Percentiles rank a stretch among this genome's conserved stretches.
Evolutionary conservation across 768 basidiomycete species (phyloP).

Genomic region (Myochromella boudieri): DNA sequence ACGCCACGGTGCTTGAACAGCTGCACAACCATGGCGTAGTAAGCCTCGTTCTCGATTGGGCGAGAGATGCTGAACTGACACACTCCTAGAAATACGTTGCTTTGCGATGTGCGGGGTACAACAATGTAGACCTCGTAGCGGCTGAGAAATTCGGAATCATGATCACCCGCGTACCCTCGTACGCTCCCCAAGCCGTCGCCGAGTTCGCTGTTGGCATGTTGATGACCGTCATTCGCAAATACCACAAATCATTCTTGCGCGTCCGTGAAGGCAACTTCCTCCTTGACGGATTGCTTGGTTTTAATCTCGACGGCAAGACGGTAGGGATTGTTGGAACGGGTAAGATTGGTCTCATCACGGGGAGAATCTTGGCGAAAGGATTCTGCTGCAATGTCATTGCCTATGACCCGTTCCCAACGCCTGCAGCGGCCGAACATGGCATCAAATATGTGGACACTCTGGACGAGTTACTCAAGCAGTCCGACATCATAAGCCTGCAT

Average conservation of each 20-base stretch:
- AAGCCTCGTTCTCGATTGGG: conserved; percentile 8
- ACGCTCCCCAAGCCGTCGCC: conserved; percentile 43
- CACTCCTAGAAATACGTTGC: conserved; percentile 36
- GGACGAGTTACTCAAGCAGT: conserved; percentile 32
- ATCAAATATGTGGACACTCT: conserved; percentile 36
- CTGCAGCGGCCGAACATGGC: conserved; percentile 32
- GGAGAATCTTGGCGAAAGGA: conserved; percentile 39
- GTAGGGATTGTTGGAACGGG: conserved; percentile 46
- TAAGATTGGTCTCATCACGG: conserved; percentile 41
- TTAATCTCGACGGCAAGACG: conserved; percentile 41
- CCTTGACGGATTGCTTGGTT: conserved; percentile 41
- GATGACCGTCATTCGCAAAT: conserved; percentile 43
- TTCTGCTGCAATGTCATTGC: conserved; percentile 40
- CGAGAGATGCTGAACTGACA: background rate
- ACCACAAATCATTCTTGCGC: conserved; percentile 45
- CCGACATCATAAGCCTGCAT: conserved; percentile 43
- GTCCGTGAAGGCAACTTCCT: conserved; percentile 47
- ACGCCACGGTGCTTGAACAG: conserved; percentile 30
- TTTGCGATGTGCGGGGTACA: conserved; percentile 42
- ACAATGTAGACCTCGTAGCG: conserved; percentile 38
- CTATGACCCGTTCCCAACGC: conserved; percentile 37
- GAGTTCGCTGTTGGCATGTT: conserved; percentile 49
- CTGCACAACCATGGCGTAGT: conserved; percentile 36
- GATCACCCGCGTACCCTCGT: conserved; percentile 41
- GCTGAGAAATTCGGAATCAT: conserved; percentile 31